Percentiles rank a stretch among this genome's conserved stretches.
Conservation (phyloP, 495 filamentous ascomycete genomes). For the Daldinia caldariorum region DNA sequence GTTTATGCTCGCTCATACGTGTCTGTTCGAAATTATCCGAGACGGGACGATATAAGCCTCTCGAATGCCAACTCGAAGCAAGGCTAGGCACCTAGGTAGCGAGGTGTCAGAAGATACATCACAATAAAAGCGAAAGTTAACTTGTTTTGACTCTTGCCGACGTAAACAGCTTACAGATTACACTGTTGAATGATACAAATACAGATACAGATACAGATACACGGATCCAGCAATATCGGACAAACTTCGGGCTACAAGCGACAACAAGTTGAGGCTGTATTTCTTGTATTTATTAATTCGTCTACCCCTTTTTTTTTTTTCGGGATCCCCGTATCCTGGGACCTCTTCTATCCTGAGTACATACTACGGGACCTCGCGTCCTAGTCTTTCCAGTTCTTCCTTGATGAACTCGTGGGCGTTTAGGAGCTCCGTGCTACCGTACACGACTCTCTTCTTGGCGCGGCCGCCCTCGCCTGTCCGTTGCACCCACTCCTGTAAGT, state of each 20-base stretch:
- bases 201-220: no score
- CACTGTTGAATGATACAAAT: no score
- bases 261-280: not conserved
- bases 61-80: no score
- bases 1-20: no score
- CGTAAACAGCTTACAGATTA: no score
- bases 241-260: not conserved
- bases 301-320: not conserved
- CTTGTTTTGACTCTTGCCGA: no score
- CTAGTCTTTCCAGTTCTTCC: constrained; percentile 82
- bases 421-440: constrained; percentile 93
- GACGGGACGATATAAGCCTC: no score
- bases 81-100: no score
- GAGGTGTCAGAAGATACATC: no score
- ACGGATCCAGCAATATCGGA: not conserved
- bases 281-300: constrained; percentile 1
- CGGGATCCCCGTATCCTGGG: not conserved
- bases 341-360: not conserved
- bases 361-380: constrained; percentile 58
- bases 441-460: constrained; percentile 80
- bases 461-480: constrained; percentile 69
- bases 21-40: no score
- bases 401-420: constrained; percentile 88
- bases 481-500: constrained; percentile 94
- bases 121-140: no score